phyloP scores from a whole-genome alignment of 108 stramenopile species.

The Fragilaria radians region DNA sequence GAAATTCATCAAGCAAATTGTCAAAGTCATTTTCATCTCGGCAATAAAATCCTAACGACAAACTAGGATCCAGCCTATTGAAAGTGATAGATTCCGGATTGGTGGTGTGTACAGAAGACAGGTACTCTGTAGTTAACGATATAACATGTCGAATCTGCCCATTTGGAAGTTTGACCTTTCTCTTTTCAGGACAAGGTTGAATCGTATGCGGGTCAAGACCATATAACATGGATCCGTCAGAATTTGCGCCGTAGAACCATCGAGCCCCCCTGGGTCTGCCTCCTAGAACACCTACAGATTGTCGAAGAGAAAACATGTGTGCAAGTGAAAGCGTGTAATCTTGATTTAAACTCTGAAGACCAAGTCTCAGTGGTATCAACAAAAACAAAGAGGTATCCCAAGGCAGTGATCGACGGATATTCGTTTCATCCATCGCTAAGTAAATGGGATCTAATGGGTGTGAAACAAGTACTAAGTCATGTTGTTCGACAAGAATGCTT shows the following conservation, averaged over 20 bases:
- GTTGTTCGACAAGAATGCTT: slow-evolving; percentile 3
- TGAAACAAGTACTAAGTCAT: slow-evolving; percentile 2
- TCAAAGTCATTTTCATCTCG: slow-evolving; percentile 52
- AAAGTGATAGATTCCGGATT: slow-evolving; percentile 46
- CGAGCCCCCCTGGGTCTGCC: slow-evolving; percentile 82
- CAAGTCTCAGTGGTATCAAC: slow-evolving; percentile 72
- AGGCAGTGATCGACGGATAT: slow-evolving; percentile 7
- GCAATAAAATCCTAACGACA: slow-evolving; percentile 85
- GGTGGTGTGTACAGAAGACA: slow-evolving; percentile 62
- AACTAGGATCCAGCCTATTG: slow-evolving; percentile 76
- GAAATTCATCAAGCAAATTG: slow-evolving; percentile 31
- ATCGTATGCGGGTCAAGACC: slow-evolving; percentile 88
- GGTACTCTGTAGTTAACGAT: slow-evolving; percentile 54
- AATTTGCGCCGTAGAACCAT: slow-evolving; percentile 82
- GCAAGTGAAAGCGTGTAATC: slow-evolving; percentile 44
- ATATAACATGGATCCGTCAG: slow-evolving; percentile 53
- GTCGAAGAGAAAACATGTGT: slow-evolving; percentile 54
- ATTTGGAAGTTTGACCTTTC: slow-evolving; percentile 2
- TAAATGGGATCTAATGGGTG: slow-evolving; percentile 15
- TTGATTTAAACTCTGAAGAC: slow-evolving; percentile 54
- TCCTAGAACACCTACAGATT: slow-evolving; percentile 84
- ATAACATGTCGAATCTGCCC: slow-evolving; percentile 7
- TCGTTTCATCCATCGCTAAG: slow-evolving; percentile 9
- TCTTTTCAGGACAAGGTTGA: slow-evolving; percentile 59
- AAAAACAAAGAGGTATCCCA: slow-evolving; percentile 72